A percentile compares a stretch with the other conserved stretches of the same genome.
Evolutionary conservation across 305 asterid genomes (phyloP).

Genomic region (Ajuga reptans): DNA sequence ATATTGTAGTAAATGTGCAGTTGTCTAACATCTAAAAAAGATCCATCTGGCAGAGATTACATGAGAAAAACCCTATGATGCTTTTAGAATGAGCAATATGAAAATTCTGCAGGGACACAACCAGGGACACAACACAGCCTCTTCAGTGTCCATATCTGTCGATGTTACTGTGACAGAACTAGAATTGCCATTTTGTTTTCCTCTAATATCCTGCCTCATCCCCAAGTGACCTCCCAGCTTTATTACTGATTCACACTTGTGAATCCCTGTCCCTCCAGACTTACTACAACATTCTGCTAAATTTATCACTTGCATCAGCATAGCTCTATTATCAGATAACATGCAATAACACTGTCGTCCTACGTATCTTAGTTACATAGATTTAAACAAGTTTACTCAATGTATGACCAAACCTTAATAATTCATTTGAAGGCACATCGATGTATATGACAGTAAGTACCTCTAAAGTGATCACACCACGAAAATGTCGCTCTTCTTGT

Average conservation of each 20-base stretch:
- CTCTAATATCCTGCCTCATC: background rate
- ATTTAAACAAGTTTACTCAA: background rate
- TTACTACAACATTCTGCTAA: background rate
- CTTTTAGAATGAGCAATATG: background rate
- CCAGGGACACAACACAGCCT: background rate
- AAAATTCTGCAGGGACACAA: background rate
- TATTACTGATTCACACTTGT: background rate
- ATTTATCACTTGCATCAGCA: background rate
- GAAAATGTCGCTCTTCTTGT: slow-evolving; percentile 80
- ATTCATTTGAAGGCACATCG: background rate
- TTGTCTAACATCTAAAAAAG: background rate
- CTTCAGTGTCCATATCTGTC: background rate
- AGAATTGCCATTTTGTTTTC: background rate
- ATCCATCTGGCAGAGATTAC: background rate
- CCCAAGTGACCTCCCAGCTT: background rate
- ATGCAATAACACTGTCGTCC: background rate
- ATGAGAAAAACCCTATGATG: background rate
- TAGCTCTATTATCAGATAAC: background rate
- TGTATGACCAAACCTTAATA: background rate
- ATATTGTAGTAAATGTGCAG: background rate
- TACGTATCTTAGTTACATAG: background rate
- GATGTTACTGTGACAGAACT: background rate
- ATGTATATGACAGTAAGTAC: slow-evolving; percentile 28
- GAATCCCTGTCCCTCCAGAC: background rate
- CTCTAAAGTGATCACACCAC: slow-evolving; percentile 81